phyloP scores from a whole-genome alignment of 2,329 filamentous ascomycete species.

The Tolypocladium ovalisporum region DNA sequence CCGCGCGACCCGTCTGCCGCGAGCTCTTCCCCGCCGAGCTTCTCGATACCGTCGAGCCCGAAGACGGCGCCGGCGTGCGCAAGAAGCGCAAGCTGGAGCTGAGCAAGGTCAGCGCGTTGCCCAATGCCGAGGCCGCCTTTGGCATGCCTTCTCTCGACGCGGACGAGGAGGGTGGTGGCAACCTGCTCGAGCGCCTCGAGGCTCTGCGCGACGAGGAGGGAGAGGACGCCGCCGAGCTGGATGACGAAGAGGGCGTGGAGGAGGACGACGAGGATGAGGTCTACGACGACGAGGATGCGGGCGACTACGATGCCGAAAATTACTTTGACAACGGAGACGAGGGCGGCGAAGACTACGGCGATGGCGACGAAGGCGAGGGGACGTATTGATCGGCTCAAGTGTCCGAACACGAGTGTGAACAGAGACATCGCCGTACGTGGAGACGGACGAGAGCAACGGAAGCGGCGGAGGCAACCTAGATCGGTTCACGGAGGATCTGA shows the following conservation, averaged over 20 bases:
- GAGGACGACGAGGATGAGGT: slow-evolving; percentile 37
- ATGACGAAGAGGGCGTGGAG: slow-evolving; percentile 36
- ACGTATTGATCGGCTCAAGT: slow-evolving; percentile 18
- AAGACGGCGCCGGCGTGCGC: slow-evolving; percentile 18
- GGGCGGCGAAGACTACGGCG: slow-evolving; percentile 39
- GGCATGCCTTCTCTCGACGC: slow-evolving; percentile 18
- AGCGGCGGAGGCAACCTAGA: neutral
- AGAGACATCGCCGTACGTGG: neutral
- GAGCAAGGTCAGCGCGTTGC: slow-evolving; percentile 34
- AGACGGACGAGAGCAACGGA: neutral
- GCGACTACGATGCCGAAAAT: slow-evolving; percentile 50
- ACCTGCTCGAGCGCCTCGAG: slow-evolving; percentile 32
- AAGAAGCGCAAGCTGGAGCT: slow-evolving; percentile 36
- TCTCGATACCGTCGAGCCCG: slow-evolving; percentile 41
- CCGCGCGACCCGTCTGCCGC: slow-evolving; percentile 34
- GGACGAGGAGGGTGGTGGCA: slow-evolving; percentile 21
- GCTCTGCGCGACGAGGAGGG: slow-evolving; percentile 38
- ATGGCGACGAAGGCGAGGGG: slow-evolving; percentile 38
- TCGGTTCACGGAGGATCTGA: neutral
- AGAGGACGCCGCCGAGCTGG: slow-evolving; percentile 35
- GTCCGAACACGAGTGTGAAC: neutral
- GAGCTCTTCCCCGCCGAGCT: slow-evolving; percentile 47
- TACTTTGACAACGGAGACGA: slow-evolving; percentile 51
- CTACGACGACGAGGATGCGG: slow-evolving; percentile 47
- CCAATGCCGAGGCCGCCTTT: slow-evolving; percentile 40